These are phyloP conservation scores for Citropsis articulata DNA, from an alignment of 345 rosid species.

Conservation along the genomic window DNA sequence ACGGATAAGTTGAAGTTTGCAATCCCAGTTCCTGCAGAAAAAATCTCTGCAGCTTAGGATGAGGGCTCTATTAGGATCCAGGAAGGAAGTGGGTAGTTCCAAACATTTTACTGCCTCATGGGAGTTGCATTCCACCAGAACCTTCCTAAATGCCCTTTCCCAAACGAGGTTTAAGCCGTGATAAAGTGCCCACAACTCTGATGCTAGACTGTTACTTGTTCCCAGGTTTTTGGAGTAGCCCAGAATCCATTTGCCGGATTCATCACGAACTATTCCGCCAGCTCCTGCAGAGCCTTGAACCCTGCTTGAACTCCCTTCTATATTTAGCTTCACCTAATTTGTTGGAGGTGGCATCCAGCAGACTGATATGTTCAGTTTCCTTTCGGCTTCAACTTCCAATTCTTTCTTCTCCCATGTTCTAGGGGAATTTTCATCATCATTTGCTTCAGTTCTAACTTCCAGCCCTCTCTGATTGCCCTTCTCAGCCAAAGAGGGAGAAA, in stretches of 20 bases:
- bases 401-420: not conserved
- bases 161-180: slow-evolving; percentile 45
- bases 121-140: slow-evolving; percentile 39
- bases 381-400: slow-evolving; percentile 6
- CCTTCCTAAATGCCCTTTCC: slow-evolving; percentile 41
- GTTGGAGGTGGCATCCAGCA: slow-evolving; percentile 23
- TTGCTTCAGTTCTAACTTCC: not conserved
- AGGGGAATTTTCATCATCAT: not conserved
- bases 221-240: slow-evolving; percentile 42
- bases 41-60: slow-evolving; percentile 35
- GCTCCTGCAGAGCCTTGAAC: slow-evolving; percentile 24
- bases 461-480: not conserved
- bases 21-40: slow-evolving; percentile 42
- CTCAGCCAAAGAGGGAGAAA: not conserved
- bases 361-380: slow-evolving; percentile 7
- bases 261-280: slow-evolving; percentile 48
- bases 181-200: slow-evolving; percentile 50
- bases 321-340: slow-evolving; percentile 46
- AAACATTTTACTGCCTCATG: slow-evolving; percentile 28
- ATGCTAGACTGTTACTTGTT: slow-evolving; percentile 9
- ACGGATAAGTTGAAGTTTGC: slow-evolving; percentile 22
- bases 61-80: slow-evolving; percentile 25
- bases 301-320: slow-evolving; percentile 25
- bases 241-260: slow-evolving; percentile 50
- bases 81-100: not conserved